Percentiles rank a stretch among this genome's conserved stretches.
Conservation (phyloP, 257 asterid genomes). For the Solanum okadae region DNA sequence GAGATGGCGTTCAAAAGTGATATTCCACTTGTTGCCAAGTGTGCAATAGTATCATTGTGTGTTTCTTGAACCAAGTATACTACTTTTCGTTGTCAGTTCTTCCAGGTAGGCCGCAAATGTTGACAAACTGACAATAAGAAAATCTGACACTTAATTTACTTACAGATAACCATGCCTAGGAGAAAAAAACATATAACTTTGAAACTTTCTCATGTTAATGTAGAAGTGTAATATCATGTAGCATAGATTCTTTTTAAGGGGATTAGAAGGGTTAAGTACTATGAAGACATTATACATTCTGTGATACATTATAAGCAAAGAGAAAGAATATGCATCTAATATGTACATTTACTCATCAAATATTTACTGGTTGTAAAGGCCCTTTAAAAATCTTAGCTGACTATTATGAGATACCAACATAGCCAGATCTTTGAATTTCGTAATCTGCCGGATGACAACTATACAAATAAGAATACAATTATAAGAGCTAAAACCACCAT, state of each 20-base stretch:
- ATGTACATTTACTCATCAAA: neutral
- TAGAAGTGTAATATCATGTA: neutral
- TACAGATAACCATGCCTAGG: neutral
- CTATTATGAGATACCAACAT: neutral
- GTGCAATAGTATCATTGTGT: neutral
- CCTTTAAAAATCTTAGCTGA: neutral
- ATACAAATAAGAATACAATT: neutral
- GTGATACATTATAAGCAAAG: neutral
- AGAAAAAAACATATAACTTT: neutral
- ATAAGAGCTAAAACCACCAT: neutral
- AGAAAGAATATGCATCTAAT: neutral
- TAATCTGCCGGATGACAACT: neutral
- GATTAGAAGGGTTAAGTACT: neutral
- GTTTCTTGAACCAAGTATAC: neutral
- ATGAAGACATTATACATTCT: neutral
- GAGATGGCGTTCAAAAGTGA: neutral
- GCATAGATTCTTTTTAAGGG: neutral
- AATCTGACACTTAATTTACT: neutral
- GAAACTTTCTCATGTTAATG: neutral
- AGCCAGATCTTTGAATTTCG: neutral
- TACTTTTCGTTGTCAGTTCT: slow-evolving; percentile 1
- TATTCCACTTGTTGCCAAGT: neutral
- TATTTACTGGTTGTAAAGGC: neutral
- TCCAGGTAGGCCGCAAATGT: slow-evolving; percentile 5
- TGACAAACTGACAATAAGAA: neutral